Conservation (phyloP, 441 rosid genomes). For the Bruguiera hainesii region DNA sequence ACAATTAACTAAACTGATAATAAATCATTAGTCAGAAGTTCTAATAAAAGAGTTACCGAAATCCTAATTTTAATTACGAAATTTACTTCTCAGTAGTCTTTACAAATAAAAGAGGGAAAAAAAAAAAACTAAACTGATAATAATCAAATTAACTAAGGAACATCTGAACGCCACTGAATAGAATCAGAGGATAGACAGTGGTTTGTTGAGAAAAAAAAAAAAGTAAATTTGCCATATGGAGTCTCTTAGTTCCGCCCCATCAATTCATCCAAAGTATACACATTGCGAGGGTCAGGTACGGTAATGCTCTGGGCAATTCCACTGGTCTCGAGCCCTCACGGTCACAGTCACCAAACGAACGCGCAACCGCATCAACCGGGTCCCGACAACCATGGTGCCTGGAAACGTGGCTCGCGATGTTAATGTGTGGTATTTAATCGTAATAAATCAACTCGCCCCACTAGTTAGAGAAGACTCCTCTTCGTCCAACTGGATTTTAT, state of each 20-base stretch:
- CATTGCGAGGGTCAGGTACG: not conserved
- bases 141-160: too few relatives aligned
- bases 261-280: not conserved
- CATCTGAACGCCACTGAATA: too few relatives aligned
- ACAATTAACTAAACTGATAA: too few relatives aligned
- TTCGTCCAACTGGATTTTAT: too few relatives aligned
- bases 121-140: too few relatives aligned
- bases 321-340: slow-evolving; percentile 2
- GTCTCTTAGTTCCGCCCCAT: not conserved
- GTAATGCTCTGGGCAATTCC: slow-evolving; percentile 12
- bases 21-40: too few relatives aligned
- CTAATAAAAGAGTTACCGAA: too few relatives aligned
- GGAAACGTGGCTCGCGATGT: not conserved
- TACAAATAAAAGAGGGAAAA: too few relatives aligned
- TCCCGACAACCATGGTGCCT: slow-evolving; percentile 18
- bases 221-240: not conserved
- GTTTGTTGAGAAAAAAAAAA: too few relatives aligned
- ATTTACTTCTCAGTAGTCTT: too few relatives aligned
- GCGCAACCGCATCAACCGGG: slow-evolving; percentile 10
- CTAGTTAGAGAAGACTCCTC: slow-evolving; percentile 1
- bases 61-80: too few relatives aligned
- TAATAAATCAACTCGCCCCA: slow-evolving; percentile 24
- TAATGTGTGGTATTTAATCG: not conserved
- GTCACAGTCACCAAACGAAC: slow-evolving; percentile 1
- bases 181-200: too few relatives aligned